These are phyloP conservation scores for Lachancea mirantina DNA, from an alignment of 805 yeast genomes.

Conservation along the genomic window DNA sequence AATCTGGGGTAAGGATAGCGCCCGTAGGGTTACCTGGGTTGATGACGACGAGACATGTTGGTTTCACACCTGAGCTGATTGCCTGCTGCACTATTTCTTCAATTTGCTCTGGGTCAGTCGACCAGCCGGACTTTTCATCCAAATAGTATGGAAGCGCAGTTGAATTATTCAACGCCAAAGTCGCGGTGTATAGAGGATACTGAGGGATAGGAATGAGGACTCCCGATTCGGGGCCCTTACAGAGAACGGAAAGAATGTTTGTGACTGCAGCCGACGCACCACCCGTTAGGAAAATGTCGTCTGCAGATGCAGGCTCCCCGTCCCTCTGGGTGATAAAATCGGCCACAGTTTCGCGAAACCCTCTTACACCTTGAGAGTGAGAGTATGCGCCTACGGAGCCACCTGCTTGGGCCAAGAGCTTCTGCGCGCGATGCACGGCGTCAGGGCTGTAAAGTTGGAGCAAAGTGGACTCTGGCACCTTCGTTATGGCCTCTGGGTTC, in stretches of 20 bases:
- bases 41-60: conserved; percentile 81
- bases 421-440: conserved; percentile 63
- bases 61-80: conserved; percentile 44
- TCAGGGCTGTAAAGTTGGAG: conserved; percentile 47
- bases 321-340: conserved; percentile 74
- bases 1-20: conserved; percentile 56
- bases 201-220: conserved; percentile 95
- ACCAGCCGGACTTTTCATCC: conserved; percentile 79
- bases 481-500: conserved; percentile 61
- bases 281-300: conserved; percentile 74
- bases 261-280: conserved; percentile 97
- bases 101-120: conserved; percentile 64
- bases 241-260: conserved; percentile 62
- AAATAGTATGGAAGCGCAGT: conserved; percentile 80
- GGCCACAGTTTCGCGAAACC: conserved; percentile 72
- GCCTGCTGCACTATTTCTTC: conserved; percentile 46
- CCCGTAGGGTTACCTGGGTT: conserved; percentile 99
- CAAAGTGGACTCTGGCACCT: conserved; percentile 6
- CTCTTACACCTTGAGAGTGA: conserved; percentile 78
- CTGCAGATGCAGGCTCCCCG: conserved; percentile 58
- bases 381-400: conserved; percentile 95
- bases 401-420: conserved; percentile 47
- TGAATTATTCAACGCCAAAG: conserved; percentile 76
- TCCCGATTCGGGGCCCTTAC: conserved; percentile 63
- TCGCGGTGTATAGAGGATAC: conserved; percentile 95